Evolutionary conservation across 1,284 basidiomycete genomes (phyloP), one percentile per base, ranked within the genome.

Genomic region (Naganishia liquefaciens): DNA sequence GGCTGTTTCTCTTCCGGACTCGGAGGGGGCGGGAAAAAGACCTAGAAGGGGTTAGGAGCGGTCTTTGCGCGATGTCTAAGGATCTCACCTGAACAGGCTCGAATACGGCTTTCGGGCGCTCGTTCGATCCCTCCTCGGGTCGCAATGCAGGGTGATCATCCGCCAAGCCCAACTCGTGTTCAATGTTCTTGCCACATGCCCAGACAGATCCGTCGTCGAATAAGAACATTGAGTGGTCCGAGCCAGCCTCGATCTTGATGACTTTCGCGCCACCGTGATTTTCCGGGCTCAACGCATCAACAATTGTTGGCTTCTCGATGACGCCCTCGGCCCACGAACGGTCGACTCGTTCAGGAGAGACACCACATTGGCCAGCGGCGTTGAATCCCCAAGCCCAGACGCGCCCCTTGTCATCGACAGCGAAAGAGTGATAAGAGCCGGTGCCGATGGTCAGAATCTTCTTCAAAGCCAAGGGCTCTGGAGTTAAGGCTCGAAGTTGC

Each of bases 321-420:
- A 87, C 82, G 23, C 81, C 82, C 5, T 79, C 75, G 7, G 63
- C 67, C 51, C 68, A 66, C 21, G 66, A 68, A 0, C 65, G 37
- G 9, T 68, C 62, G 9, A 77, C 65, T 28, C 64, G 52, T 33
- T 81, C 81, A 21, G 82, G 77, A 7, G 75, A 75, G 9, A 86
- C 81, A 40, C 88, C 89, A 0, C 84, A 84, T 76, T 91, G 88
- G 33, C 84, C 83, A 76, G 84, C 84, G 44, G 83, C 88, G 79
- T 97, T 96, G 67, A 94, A 81, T 27, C 93, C 93, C 93, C 93
- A 97, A 2, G 86, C 91, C 84, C 87, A 95, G 3, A 93, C 89
- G 54, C 84, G 84, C 43, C 92, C 93, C 25, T 83, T 80, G 68
- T 87, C 84, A 76, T 93, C 88, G 68, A 96, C 86, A 3, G 93